Base-by-base conservation (phyloP, 371 early-diverging fungal species). In the Nosema muscidifuracis region DNA sequence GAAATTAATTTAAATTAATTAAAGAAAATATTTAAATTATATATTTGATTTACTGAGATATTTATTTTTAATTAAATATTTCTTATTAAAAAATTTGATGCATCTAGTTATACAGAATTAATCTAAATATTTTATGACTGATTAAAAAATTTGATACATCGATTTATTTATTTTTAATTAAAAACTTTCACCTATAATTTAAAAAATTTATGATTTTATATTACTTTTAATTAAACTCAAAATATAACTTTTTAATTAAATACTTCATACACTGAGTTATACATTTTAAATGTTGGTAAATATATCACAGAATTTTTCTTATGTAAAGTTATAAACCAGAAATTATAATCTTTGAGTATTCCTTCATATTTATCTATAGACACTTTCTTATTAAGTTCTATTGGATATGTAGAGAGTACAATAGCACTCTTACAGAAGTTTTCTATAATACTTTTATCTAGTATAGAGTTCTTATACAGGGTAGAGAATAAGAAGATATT, bases 241-340 rank as follows among this genome's bases (percentile, higher is more conserved):
- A n/a, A n/a, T n/a, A n/a, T n/a, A n/a, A n/a, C 22, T 44, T 42
- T 22, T 50, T 63, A 71, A 47, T 71, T 64, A 30, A 53, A 64
- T 4, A 78, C 36, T 63, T 76, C 73, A 34, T 73, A 26, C n/a
- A 61, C 44, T 12, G 53, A 73, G 28, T 76, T 74, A 53, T 79
- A 79, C 0, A 79, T 36, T 57, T 55, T 65, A n/a, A 53, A 70
- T n/a, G 77, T 79, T 20, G 79, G 79, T 15, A 79, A 67, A 60
- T 53, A 79, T 6, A 76, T 57, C 20, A 55, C 30, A 26, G 58
- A 57, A n/a, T 75, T 76, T 6, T 57, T 60, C n/a, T 67, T 71
- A 10, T 51, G 67, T 22, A 79, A 73, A 47, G 62, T 64, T 2
- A 75, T 20, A 67, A 66, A 79, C 73, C 62, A 67, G 15, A 79